phyloP scores from a whole-genome alignment of 2,329 filamentous ascomycete species.

The Davidsoniella eucalypti region DNA sequence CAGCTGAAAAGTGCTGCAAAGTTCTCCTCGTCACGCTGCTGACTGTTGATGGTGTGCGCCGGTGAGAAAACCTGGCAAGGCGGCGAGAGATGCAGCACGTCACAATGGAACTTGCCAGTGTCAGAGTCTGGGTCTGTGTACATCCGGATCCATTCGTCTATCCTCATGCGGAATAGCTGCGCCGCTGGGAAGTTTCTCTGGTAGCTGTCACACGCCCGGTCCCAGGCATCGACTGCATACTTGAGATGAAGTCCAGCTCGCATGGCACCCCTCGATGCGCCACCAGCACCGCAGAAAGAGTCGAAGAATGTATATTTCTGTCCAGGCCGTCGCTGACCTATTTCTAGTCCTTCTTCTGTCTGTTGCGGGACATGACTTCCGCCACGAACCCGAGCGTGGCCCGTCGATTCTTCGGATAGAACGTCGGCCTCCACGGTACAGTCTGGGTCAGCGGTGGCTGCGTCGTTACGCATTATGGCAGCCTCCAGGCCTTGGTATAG shows the following conservation, averaged over 20 bases:
- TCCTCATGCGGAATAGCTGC: conserved; percentile 29
- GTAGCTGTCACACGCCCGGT: conserved; percentile 41
- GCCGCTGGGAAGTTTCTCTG: conserved; percentile 37
- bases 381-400: conserved; percentile 6
- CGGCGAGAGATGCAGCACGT: conserved; percentile 59
- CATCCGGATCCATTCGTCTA: conserved; percentile 31
- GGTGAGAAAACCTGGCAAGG: conserved; percentile 65
- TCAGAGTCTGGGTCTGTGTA: conserved; percentile 13
- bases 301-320: conserved; percentile 53
- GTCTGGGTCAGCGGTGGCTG: conserved; percentile 18
- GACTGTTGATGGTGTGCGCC: conserved; percentile 47
- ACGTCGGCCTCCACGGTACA: conserved; percentile 19
- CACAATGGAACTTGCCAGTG: conserved; percentile 28
- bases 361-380: conserved; percentile 8
- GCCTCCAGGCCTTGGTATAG: conserved; percentile 22
- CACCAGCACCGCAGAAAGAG: conserved; percentile 57
- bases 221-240: conserved; percentile 48
- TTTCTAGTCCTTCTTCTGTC: background rate
- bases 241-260: conserved; percentile 38
- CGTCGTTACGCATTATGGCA: conserved; percentile 20
- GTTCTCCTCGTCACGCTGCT: conserved; percentile 55
- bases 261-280: conserved; percentile 48
- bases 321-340: conserved; percentile 12
- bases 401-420: conserved; percentile 20
- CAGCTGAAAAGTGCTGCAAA: conserved; percentile 40